Evolutionary conservation across 371 early-diverging fungal species (phyloP).

Genomic region (Rhizopus arrhizus): DNA sequence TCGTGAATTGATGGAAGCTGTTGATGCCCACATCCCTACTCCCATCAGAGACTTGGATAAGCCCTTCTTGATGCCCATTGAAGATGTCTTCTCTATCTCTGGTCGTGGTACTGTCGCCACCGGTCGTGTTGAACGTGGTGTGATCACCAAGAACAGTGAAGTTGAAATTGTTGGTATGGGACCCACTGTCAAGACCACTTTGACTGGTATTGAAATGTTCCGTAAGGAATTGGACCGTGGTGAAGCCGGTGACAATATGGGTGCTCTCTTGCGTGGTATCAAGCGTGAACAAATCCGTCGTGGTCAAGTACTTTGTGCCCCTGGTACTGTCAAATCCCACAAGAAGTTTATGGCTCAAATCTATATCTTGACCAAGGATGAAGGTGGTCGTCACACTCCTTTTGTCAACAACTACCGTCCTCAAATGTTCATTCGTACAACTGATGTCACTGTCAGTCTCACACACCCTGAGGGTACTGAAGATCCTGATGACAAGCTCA

Average conservation of each 20-base stretch:
- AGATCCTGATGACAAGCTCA: conserved; percentile 89
- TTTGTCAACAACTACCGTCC: conserved; percentile 97
- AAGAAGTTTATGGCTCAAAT: conserved; percentile 90
- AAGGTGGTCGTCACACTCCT: conserved; percentile 98
- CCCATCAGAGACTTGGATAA: conserved; percentile 95
- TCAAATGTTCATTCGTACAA: conserved; percentile 92
- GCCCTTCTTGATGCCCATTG: conserved; percentile 98
- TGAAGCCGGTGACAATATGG: conserved; percentile 98
- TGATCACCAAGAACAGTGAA: conserved; percentile 90
- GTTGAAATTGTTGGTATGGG: conserved; percentile 97
- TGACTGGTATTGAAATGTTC: conserved; percentile 99
- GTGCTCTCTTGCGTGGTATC: conserved; percentile 93
- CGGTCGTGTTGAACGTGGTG: conserved; percentile 98
- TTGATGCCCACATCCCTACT: conserved; percentile 92
- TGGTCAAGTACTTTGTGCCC: conserved; percentile 92
- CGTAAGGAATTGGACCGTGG: conserved; percentile 97
- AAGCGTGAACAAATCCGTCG: conserved; percentile 96
- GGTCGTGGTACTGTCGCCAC: conserved; percentile 99
- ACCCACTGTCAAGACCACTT: conserved; percentile 81
- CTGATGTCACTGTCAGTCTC: conserved; percentile 91
- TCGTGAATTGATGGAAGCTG: conserved; percentile 90
- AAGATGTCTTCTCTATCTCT: conserved; percentile 97
- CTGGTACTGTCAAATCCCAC: conserved; percentile 92
- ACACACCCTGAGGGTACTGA: conserved; percentile 81
- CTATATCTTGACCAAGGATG: conserved; percentile 96